A percentile compares a stretch with the other conserved stretches of the same genome.
phyloP scores from a whole-genome alignment of 768 basidiomycete genomes.

The Paxillus rubicundulus region DNA sequence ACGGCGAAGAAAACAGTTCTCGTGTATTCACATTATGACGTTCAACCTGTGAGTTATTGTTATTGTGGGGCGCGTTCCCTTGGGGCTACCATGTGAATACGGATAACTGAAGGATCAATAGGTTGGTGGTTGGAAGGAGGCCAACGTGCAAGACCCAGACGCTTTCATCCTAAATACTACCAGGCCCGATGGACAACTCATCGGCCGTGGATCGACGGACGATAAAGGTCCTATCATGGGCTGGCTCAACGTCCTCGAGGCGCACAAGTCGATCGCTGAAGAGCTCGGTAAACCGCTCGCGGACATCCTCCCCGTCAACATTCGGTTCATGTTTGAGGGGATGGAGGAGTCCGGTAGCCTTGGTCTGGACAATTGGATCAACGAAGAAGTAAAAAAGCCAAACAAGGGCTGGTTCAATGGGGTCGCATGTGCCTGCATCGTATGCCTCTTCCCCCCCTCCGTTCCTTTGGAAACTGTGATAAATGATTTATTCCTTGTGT shows the following conservation, averaged over 20 bases:
- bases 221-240: slow-evolving; percentile 90
- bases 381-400: slow-evolving; percentile 59
- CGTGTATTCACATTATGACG: slow-evolving; percentile 89
- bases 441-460: slow-evolving; percentile 31
- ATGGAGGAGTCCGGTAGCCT: slow-evolving; percentile 92
- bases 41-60: slow-evolving; percentile 64
- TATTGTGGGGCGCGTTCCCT: neutral
- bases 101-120: neutral
- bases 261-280: slow-evolving; percentile 41
- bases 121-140: neutral
- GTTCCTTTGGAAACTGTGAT: neutral
- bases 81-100: neutral
- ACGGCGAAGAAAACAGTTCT: slow-evolving; percentile 67
- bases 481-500: neutral
- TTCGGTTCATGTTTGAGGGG: slow-evolving; percentile 87
- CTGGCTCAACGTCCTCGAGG: slow-evolving; percentile 89
- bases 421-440: slow-evolving; percentile 86
- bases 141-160: slow-evolving; percentile 37
- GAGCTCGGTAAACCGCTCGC: slow-evolving; percentile 41
- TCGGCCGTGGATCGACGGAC: slow-evolving; percentile 82
- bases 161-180: slow-evolving; percentile 65
- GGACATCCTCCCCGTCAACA: slow-evolving; percentile 78
- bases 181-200: slow-evolving; percentile 48
- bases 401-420: slow-evolving; percentile 70
- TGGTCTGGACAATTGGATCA: slow-evolving; percentile 81